Conservation (phyloP, 306 rosid species). For the Senna tora region DNA sequence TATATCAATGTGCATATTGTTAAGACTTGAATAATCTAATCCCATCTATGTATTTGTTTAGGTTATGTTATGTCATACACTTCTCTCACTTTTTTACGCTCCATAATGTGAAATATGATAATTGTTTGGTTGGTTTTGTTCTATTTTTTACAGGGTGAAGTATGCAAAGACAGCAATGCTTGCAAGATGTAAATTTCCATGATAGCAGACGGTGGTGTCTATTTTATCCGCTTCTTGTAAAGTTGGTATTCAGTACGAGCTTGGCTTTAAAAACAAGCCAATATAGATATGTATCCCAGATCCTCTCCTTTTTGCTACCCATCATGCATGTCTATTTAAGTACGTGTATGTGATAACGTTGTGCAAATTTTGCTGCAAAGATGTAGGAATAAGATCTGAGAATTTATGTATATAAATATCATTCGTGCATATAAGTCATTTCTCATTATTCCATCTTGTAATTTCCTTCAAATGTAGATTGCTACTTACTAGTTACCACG, state of each 20-base stretch:
- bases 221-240: slow-evolving; percentile 18
- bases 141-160: slow-evolving; percentile 58
- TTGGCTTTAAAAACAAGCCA: slow-evolving; percentile 19
- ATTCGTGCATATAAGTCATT: neutral
- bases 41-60: no score
- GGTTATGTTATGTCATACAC: neutral
- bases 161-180: slow-evolving; percentile 62
- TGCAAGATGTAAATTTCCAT: slow-evolving; percentile 60
- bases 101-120: slow-evolving; percentile 7
- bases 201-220: slow-evolving; percentile 12
- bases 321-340: slow-evolving; percentile 2
- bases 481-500: neutral
- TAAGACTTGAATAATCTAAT: slow-evolving; percentile 31
- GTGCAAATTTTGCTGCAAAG: slow-evolving; percentile 26
- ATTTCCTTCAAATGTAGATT: neutral
- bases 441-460: neutral
- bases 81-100: slow-evolving; percentile 21
- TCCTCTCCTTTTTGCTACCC: slow-evolving; percentile 2
- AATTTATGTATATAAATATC: slow-evolving; percentile 16
- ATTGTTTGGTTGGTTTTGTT: slow-evolving; percentile 4
- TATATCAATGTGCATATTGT: slow-evolving; percentile 6
- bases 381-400: slow-evolving; percentile 15
- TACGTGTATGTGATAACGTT: neutral
- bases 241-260: slow-evolving; percentile 26
- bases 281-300: slow-evolving; percentile 11